Evolutionary conservation across 164 flowering plant genomes (phyloP), one percentile per base, ranked within the genome.

Genomic region (Vitis rupestris): DNA sequence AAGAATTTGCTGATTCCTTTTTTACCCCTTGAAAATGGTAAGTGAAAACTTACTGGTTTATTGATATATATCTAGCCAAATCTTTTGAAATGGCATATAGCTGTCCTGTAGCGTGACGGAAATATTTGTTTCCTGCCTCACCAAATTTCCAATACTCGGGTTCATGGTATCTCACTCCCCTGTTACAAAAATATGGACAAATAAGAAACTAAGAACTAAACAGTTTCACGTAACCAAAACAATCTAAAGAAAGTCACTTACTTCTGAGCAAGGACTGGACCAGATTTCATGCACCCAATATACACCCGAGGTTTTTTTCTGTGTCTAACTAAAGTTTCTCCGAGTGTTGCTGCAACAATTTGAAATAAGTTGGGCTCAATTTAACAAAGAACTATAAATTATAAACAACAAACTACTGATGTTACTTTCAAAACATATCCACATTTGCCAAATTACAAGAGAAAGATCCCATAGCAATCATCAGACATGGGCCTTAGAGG

Each of bases 71-170:
- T 8, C 82, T 66, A 14, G 92, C 92, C 69, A 88, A 72, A 72
- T 88, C 90, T 30, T 79, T 86, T 47, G 92, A 88, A 68, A 88
- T 82, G 74, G 90, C 92, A 62, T 88, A 88, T 52, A 88, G 57
- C 78, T 88, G 90, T 31, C 92, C 92, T 3, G 90, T 84, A 10
- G 88, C 92, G 52, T 88, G 92, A n/a, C 92, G 87, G 71, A 88
- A 86, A 50, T 88, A 88, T 75, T 83, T 84, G 78, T 86, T 87
- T 58, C 91, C 89, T 23, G 80, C 14, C 75, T 86, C 92, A 0
- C 92, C 92, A 65, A 88, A 88, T 80, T 88, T 88, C 92, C 92
- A 87, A 37, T 82, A 63, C 68, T 87, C 91, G 0, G 91, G 92
- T 74, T 88, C 92, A 60, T 88, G 90, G 79, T 88, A 88, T 63